Percentiles rank a stretch among this genome's conserved stretches.
phyloP scores from a whole-genome alignment of 306 rosid genomes.

The Corylus heterophylla region DNA sequence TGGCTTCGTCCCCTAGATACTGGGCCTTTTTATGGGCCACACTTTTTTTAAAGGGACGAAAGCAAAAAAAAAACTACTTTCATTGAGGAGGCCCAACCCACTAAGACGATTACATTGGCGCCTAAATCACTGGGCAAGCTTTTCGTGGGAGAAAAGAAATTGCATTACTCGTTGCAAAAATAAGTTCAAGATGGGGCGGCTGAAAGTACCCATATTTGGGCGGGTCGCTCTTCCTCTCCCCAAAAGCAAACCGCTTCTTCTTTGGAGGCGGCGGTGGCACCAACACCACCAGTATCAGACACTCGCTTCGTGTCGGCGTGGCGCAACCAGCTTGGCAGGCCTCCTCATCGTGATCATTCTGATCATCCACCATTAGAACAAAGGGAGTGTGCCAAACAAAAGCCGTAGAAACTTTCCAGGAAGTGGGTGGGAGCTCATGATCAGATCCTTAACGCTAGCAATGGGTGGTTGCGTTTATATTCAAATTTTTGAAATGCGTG shows the following conservation, averaged over 20 bases:
- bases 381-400: background rate
- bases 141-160: background rate
- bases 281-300: conserved; percentile 39
- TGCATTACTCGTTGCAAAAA: conserved; percentile 30
- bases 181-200: conserved; percentile 49
- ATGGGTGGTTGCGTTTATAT: background rate
- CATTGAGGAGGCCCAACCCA: too few relatives aligned
- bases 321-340: conserved; percentile 30
- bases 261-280: conserved; percentile 64
- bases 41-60: too few relatives aligned
- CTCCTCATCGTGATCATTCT: background rate
- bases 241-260: conserved; percentile 48
- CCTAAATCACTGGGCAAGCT: too few relatives aligned
- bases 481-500: background rate
- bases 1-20: too few relatives aligned
- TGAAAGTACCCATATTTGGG: conserved; percentile 60
- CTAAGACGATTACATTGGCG: background rate
- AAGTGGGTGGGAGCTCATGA: too few relatives aligned
- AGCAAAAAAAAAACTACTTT: too few relatives aligned
- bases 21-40: too few relatives aligned
- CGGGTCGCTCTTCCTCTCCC: conserved; percentile 20
- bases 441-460: background rate
- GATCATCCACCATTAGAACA: background rate
- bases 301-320: conserved; percentile 61
- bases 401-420: background rate